phyloP scores from a whole-genome alignment of 345 rosid genomes.

The Pugionium cornutum region DNA sequence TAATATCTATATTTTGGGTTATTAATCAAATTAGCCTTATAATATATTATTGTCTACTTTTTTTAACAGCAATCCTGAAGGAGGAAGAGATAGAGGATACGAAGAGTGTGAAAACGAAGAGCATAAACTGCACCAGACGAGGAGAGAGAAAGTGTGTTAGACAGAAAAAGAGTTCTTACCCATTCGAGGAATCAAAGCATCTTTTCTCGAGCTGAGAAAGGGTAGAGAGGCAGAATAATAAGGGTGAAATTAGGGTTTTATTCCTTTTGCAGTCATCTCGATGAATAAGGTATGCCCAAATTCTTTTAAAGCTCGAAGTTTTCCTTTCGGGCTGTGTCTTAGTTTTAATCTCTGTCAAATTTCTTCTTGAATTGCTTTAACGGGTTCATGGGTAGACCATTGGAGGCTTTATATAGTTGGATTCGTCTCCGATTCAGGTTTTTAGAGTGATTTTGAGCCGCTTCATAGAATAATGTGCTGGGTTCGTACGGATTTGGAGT shows the following conservation, averaged over 20 bases:
- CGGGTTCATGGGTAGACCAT: constrained; percentile 12
- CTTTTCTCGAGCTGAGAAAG: constrained; percentile 45
- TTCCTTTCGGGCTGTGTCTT: constrained; percentile 22
- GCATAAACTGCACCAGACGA: constrained; percentile 41
- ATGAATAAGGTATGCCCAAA: constrained; percentile 40
- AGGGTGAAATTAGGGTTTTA: constrained; percentile 42
- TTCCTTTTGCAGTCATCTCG: constrained; percentile 24
- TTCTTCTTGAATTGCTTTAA: constrained; percentile 23
- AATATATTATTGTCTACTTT: constrained; percentile 8
- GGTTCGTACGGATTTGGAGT: constrained; percentile 32
- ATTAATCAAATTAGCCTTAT: not conserved
- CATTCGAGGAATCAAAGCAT: constrained; percentile 65
- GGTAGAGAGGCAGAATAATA: constrained; percentile 15
- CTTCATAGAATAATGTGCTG: constrained; percentile 29
- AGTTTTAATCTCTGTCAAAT: constrained; percentile 13
- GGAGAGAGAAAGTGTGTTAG: constrained; percentile 35
- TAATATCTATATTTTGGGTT: not conserved
- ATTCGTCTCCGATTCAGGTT: constrained; percentile 14
- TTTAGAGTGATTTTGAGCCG: constrained; percentile 10
- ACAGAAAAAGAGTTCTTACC: constrained; percentile 37
- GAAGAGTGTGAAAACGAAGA: constrained; percentile 45
- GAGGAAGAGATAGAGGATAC: constrained; percentile 35
- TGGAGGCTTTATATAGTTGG: constrained; percentile 25
- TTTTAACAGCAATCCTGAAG: constrained; percentile 40
- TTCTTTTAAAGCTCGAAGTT: constrained; percentile 25